Evolutionary conservation across 2,329 filamentous ascomycete genomes (phyloP).

Genomic region (Trichothecium roseum): DNA sequence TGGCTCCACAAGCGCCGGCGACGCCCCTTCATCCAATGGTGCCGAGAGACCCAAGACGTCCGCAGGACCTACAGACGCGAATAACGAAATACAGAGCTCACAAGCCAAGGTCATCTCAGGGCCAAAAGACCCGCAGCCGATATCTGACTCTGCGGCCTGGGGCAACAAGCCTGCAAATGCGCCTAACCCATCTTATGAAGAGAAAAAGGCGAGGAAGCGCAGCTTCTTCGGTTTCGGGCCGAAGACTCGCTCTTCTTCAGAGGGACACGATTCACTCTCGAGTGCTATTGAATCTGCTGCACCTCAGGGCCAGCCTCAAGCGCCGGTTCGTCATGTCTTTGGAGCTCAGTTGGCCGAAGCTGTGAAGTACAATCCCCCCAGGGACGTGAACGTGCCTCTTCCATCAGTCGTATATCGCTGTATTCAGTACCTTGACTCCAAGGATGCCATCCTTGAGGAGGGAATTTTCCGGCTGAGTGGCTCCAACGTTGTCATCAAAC

Average conservation of each 20-base stretch:
- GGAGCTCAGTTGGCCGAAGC: constrained; percentile 79
- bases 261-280: constrained; percentile 47
- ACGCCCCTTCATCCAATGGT: constrained; percentile 35
- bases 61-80: constrained; percentile 20
- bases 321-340: constrained; percentile 63
- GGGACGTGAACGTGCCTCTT: constrained; percentile 62
- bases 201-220: constrained; percentile 74
- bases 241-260: constrained; percentile 47
- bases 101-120: constrained; percentile 58
- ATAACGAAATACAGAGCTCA: constrained; percentile 25
- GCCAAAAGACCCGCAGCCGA: constrained; percentile 74
- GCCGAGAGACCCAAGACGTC: constrained; percentile 23
- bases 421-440: constrained; percentile 81
- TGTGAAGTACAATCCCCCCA: constrained; percentile 67
- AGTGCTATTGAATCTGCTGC: constrained; percentile 36
- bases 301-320: constrained; percentile 23
- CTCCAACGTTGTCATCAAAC: constrained; percentile 91
- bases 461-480: constrained; percentile 95
- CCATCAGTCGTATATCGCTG: constrained; percentile 93
- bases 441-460: constrained; percentile 75
- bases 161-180: constrained; percentile 56
- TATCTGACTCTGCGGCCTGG: constrained; percentile 76
- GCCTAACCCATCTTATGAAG: constrained; percentile 44
- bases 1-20: constrained; percentile 42
- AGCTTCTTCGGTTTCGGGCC: constrained; percentile 62